These are phyloP conservation scores for Cryomyces antarcticus DNA, from an alignment of 495 filamentous ascomycete species.

Conservation along the genomic window DNA sequence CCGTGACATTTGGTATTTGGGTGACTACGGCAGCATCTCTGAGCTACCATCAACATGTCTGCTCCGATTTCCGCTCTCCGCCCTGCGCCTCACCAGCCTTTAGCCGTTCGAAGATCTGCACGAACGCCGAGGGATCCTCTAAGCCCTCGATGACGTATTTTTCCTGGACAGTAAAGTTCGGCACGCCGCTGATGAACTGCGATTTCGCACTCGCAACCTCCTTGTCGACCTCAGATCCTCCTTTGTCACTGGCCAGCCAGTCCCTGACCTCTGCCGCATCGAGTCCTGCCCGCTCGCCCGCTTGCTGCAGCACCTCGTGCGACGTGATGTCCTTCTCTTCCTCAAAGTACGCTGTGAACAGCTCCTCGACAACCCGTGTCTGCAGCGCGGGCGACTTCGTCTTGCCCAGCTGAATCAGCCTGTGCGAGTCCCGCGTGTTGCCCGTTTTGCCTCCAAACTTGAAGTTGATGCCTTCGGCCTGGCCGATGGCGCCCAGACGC, in stretches of 20 bases:
- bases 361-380: constrained; percentile 40
- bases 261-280: constrained; percentile 33
- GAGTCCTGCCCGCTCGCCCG: constrained; percentile 42
- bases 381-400: constrained; percentile 33
- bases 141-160: constrained; percentile 17
- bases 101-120: constrained; percentile 17
- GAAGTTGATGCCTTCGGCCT: constrained; percentile 50
- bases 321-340: constrained; percentile 58
- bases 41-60: not conserved
- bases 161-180: constrained; percentile 33
- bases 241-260: constrained; percentile 42
- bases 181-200: constrained; percentile 47
- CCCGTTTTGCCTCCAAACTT: constrained; percentile 52
- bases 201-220: constrained; percentile 40
- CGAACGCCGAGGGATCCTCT: constrained; percentile 18
- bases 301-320: constrained; percentile 33
- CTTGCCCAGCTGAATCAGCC: constrained; percentile 49
- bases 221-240: constrained; percentile 47
- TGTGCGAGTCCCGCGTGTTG: constrained; percentile 58
- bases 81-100: constrained; percentile 6
- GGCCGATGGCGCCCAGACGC: constrained; percentile 36
- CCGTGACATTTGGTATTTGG: too few species aligned
- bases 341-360: constrained; percentile 62
- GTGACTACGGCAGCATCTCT: too few species aligned
- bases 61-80: not conserved